Base-by-base conservation (phyloP, 805 yeast species). In the Blastobotrys attinorum region DNA sequence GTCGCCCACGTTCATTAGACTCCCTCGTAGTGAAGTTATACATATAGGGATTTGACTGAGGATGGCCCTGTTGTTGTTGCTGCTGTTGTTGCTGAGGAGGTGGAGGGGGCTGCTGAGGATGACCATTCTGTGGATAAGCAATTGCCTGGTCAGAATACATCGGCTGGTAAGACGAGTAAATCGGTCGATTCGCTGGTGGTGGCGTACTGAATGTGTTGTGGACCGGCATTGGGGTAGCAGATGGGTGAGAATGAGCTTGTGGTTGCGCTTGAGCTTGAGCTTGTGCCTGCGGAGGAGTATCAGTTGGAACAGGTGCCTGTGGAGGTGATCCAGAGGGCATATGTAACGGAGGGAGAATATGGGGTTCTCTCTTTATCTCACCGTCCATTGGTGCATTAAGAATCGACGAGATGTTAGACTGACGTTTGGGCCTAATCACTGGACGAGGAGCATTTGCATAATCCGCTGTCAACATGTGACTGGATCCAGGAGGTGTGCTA, bases 381-480 rank as follows among this genome's bases (percentile, higher is more conserved):
- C 36, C 21, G 6, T 25, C 17, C 18, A 16, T 34, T 7, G 41
- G 43, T n/a, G n/a, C n/a, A 39, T 49, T 52, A 31, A 51, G 40
- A 23, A 53, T 47, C 23, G 47, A 45, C 11, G 48, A 23, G 25
- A 50, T 48, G 23, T 47, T 27, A 6, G 51, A 44, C n/a, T 41
- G 34, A 20, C 55, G 45, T n/a, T 40, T 34, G 11, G 56, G 49
- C 8, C 41, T 48, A 17, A 52, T 39, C n/a, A 50, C 46, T 4
- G 56, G 56, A 10, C 56, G 44, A 13, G 50, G 52, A 6, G 45
- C 43, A 16, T 29, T 20, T 13, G 20, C 18, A 7, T 20, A 17
- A 15, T 34, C 37, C 13, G n/a, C n/a, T n/a, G n/a, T n/a, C n/a
- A n/a, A n/a, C n/a, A n/a, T n/a, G n/a, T n/a, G n/a, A n/a, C n/a